A percentile compares a stretch with the other conserved stretches of the same genome.
Evolutionary conservation across 176 grass and related monocot species (phyloP).

Genomic region (Eleusine coracana): DNA sequence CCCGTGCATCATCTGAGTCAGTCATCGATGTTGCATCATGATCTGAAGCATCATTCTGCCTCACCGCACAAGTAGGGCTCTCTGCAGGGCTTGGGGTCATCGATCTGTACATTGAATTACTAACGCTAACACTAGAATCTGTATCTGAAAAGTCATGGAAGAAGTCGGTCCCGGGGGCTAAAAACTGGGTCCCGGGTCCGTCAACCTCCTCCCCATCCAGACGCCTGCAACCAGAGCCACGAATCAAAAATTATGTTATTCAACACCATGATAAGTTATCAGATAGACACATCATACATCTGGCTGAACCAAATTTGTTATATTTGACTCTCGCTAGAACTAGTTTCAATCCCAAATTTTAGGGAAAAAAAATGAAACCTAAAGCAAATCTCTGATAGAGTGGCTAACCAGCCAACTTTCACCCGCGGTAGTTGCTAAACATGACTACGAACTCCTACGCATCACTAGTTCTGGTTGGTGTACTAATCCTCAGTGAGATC

Average conservation of each 20-base stretch:
- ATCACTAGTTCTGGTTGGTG: not conserved
- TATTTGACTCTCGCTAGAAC: not conserved
- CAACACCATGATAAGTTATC: not conserved
- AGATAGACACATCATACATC: not conserved
- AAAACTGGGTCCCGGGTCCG: constrained; percentile 55
- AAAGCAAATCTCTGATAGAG: not conserved
- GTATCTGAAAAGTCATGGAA: constrained; percentile 77
- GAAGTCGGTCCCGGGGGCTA: constrained; percentile 50
- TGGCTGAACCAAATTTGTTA: not conserved
- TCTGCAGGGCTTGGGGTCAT: constrained; percentile 60
- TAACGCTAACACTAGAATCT: constrained; percentile 69
- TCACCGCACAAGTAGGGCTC: constrained; percentile 53
- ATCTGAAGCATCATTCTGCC: constrained; percentile 46
- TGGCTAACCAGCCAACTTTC: not conserved
- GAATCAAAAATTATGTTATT: constrained; percentile 9
- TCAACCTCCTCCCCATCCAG: constrained; percentile 54
- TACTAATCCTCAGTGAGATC: not conserved
- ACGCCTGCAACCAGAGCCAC: constrained; percentile 49
- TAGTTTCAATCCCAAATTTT: not conserved
- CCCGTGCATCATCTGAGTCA: constrained; percentile 41
- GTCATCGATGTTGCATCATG: constrained; percentile 14
- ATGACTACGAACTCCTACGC: not conserved
- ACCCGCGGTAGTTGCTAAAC: not conserved
- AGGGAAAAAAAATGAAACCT: not conserved
- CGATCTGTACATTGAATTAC: constrained; percentile 54